Base-by-base conservation (phyloP, 371 early-diverging fungal species). In the Mucor sp. region DNA sequence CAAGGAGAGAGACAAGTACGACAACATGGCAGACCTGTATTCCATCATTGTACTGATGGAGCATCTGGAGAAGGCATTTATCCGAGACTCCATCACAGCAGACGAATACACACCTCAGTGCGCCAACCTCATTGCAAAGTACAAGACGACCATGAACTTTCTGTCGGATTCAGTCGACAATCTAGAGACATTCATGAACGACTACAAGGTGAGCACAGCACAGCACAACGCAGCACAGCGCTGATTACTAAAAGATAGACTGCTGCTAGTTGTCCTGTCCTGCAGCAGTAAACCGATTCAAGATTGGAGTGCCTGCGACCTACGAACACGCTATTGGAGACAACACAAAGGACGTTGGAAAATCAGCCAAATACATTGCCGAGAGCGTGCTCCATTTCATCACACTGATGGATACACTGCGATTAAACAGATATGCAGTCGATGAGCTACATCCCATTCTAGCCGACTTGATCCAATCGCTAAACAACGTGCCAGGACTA, bases 401-500 rank as follows among this genome's bases (percentile, higher is more conserved):
- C 70, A 98, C 97, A 1, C 78, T 94, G 12, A 92, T 95, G 94
- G 98, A 98, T 76, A 86, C 91, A 23, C 84, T 97, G 32, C 94
- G 91, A 65, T 74, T 98, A 65, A 90, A 92, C 58, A 87, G 94
- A 79, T 82, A 86, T 21, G 96, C 96, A 0, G 95, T 94, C 4
- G 99, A 98, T 71, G 90, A 95, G 62, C 79, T 98, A 11, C 97
- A 97, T 68, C 98, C 97, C 21, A 81, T 92, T 60, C 75, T 98
- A n/a, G 88, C 91, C 1, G 97, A 97, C 32, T 69, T 98, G 48
- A 89, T 97, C 58, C 94, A 95, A 73, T 86, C 92, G 43, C 80
- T 98, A 48, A 97, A 95, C 72, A 92, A 90, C 19, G 87, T 95
- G 28, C 77, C 87, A n/a, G 82, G 88, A 2, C 58, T 97, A 33